A percentile compares a stretch with the other conserved stretches of the same genome.
phyloP scores from a whole-genome alignment of 2,329 filamentous ascomycete species.

The Penicillium sclerotiorum region DNA sequence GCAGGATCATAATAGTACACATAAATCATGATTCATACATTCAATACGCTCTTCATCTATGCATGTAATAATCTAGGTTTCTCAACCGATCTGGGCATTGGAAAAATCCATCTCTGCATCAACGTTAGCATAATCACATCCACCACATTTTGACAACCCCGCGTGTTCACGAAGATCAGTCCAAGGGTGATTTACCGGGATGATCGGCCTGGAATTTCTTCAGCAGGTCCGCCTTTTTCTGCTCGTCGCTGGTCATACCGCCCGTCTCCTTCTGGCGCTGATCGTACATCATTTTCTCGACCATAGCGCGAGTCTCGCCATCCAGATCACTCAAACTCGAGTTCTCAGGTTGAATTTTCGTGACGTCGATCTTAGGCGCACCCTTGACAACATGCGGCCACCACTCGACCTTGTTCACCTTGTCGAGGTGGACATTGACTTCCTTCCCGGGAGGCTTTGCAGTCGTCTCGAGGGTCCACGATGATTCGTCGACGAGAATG shows the following conservation, averaged over 20 bases:
- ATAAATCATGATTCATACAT: conserved; percentile 30
- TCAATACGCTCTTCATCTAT: conserved; percentile 4
- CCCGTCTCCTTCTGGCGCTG: conserved; percentile 95
- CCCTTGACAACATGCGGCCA: conserved; percentile 88
- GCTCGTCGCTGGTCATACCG: conserved; percentile 85
- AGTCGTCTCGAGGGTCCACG: conserved; percentile 83
- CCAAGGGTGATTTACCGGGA: conserved; percentile 46
- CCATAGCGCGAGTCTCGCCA: conserved; percentile 92
- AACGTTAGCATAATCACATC: conserved; percentile 3
- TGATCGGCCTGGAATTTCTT: conserved; percentile 87
- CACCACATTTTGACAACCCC: neutral
- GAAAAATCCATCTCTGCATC: conserved; percentile 66
- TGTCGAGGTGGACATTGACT: conserved; percentile 88
- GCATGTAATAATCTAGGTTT: too few relatives aligned
- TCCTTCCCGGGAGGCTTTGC: conserved; percentile 63
- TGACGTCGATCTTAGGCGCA: conserved; percentile 90
- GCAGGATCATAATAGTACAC: too few relatives aligned
- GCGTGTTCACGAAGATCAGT: too few relatives aligned
- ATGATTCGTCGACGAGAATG: conserved; percentile 81
- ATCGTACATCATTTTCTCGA: conserved; percentile 99
- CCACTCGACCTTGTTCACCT: conserved; percentile 97
- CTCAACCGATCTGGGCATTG: conserved; percentile 62
- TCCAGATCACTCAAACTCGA: conserved; percentile 90
- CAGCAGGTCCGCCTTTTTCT: conserved; percentile 91
- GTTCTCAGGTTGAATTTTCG: conserved; percentile 91